Evolutionary conservation across 768 basidiomycete species (phyloP), one percentile per base, ranked within the genome.

Genomic region (Auricularia sp.): DNA sequence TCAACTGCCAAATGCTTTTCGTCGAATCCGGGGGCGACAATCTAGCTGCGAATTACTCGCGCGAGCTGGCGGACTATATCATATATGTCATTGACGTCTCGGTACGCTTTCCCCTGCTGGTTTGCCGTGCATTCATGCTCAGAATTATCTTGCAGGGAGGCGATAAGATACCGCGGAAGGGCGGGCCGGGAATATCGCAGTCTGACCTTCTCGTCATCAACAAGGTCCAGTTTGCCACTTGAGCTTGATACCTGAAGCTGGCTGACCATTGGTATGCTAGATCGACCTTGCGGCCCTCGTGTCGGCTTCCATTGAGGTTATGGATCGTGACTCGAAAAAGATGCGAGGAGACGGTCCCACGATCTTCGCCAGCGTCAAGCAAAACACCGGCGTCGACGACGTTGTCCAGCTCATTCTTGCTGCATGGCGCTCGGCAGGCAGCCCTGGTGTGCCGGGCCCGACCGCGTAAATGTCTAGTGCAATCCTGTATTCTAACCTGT

Each of bases 21-120:
- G 94, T 98, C 4, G 96, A 98, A 75, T 93, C 91, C 68, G 96
- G 96, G 42, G 96, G 96, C 8, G 96, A 98, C 73, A 98, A 98
- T 72, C 80, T 98, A 8, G 95, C 96, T 42, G 95, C 96, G 3
- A 98, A 98, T 76, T 98, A 98, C 74, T 94, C 92, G 39, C 80
- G 96, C 66, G 96, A 98, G 74, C 77, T 99, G 62, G 97, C 96
- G 4, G 97, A 99, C 74, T 99, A 94, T 73, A 98, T 97, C 73
- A 92, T 96, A 73, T 93, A 93, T 75, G 90, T 92, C 61, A 92
- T 92, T 66, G 90, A 92, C 71, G 90, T 92, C 67, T 84, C 90
- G 65, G 90, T 90, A 67, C 70, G 82, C 73, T 56, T 58, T 18
- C 39, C 61, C 61, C 39, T 64, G 18, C 34, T 16, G 7, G 1